Base-by-base conservation (phyloP, 345 rosid species). In the Pistacia vera region DNA sequence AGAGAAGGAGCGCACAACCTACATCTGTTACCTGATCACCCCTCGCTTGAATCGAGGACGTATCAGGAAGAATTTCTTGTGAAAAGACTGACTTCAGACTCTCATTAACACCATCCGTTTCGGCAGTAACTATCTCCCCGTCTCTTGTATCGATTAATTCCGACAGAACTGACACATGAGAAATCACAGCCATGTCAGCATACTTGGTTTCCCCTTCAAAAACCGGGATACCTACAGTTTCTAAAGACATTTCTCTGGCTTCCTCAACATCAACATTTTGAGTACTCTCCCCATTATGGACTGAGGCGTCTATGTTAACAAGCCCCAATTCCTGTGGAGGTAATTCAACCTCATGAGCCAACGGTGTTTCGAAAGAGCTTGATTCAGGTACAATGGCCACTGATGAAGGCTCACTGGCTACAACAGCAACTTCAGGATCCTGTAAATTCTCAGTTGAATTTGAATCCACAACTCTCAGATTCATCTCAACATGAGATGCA, bases 11-110 rank as follows among this genome's bases (percentile, higher is more conserved):
- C 86, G 88, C 82, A 90, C 87, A 88, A 91, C 94, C 90, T 91
- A 89, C 87, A 90, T 87, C 89, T 66, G 88, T 85, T 87, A 91
- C 90, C 91, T 90, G 93, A 85, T 88, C 89, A 73, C 81, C 97
- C 86, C 81, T 85, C 68, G 81, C 83, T 63, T 70, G 84, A 81
- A 76, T 79, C 80, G 76, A 74, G 82, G 87, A 76, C 71, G 49
- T 81, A 81, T 80, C 87, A 71, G 87, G 83, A 66, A 77, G 55
- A 83, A 72, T 73, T 66, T 81, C 88, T 70, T 69, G 83, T 60
- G 82, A 66, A 65, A 86, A 68, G 35, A 81, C 63, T 41, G 78
- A 70, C 68, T 82, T 83, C 78, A 81, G 73, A 54, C 65, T 76
- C 44, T 20, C 84, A 73, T 66, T 66, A 52, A 71, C 68, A 71